These are phyloP conservation scores for Geranium rotundifolium DNA, from an alignment of 345 rosid genomes.

Conservation along the genomic window DNA sequence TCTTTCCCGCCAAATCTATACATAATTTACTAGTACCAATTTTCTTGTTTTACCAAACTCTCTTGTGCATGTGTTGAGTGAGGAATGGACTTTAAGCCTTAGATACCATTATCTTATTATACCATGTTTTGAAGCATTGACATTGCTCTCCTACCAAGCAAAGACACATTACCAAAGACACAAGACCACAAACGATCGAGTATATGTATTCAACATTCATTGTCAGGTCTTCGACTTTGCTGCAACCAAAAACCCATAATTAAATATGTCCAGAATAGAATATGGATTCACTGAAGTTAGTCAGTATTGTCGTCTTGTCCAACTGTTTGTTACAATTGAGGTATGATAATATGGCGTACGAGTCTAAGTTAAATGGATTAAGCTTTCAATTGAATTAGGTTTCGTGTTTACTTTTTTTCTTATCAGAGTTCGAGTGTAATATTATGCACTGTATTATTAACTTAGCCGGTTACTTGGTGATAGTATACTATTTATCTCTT, in stretches of 20 bases:
- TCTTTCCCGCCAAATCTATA: not conserved
- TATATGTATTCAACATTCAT: conserved; percentile 6
- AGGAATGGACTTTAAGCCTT: conserved; percentile 5
- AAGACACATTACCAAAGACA: conserved; percentile 9
- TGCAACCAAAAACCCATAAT: conserved; percentile 1
- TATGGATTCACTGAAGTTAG: too few relatives aligned
- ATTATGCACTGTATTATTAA: too few relatives aligned
- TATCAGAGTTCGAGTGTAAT: too few relatives aligned
- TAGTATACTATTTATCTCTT: too few relatives aligned
- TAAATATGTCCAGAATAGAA: too few relatives aligned
- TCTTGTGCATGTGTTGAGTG: conserved; percentile 6
- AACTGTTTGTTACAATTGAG: too few relatives aligned
- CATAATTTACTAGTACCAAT: not conserved
- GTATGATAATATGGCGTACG: too few relatives aligned
- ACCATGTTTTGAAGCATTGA: conserved; percentile 9
- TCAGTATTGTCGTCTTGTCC: too few relatives aligned
- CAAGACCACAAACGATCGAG: conserved; percentile 4
- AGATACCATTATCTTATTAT: conserved; percentile 10
- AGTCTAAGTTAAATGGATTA: too few relatives aligned
- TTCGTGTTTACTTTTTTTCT: too few relatives aligned
- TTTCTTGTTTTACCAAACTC: not conserved
- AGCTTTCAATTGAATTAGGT: too few relatives aligned
- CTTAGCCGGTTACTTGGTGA: too few relatives aligned
- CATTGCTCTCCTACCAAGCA: conserved; percentile 6
- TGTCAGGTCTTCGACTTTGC: conserved; percentile 12